Base-by-base conservation (phyloP, 164 flowering plant species). In the Vitis cinerea region DNA sequence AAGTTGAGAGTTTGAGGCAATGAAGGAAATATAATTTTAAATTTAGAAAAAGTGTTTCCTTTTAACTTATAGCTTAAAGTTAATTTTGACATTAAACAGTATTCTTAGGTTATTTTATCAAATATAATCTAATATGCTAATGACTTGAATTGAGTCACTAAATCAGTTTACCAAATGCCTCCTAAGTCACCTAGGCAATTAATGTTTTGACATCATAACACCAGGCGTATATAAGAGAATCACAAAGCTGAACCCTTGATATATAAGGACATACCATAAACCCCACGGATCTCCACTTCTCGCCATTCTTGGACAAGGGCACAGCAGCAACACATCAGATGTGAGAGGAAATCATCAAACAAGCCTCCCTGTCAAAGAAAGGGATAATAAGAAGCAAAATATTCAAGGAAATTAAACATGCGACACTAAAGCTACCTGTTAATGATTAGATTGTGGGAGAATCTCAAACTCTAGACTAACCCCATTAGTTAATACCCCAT, bases 231-330 rank as follows among this genome's bases (percentile, higher is more conserved):
- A n/a, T 14, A 29, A 10, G 57, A 15, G 27, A 11, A 59, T 60
- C 11, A 13, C 8, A 30, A 30, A 17, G 13, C 13, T 7, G 10
- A 14, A 10, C 16, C 10, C 52, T 31, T n/a, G 37, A 30, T 16
- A 23, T 19, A 54, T 5, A 9, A 51, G 9, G 31, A 59, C 79
- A 52, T 81, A 91, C 98, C 97, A 78, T 80, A 77, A 60, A 75
- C 72, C 23, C 98, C 96, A 58, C 98, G 93, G n/a, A 88, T 87
- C 82, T 95, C 96, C 63, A 95, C 91, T 83, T 94, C 99, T 64
- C 99, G 88, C 98, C 92, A 86, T 85, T 94, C 99, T 90, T 94
- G 99, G 61, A 93, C 97, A 49, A 93, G 90, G 19, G 99, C 97
- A 77, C 99, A 95, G 79, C 98, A 95, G 79, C 99, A 95, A 68